Percentiles rank a stretch among this genome's conserved stretches.
phyloP scores from a whole-genome alignment of 2,329 filamentous ascomycete species.

The Berkeleyomyces basicola region DNA sequence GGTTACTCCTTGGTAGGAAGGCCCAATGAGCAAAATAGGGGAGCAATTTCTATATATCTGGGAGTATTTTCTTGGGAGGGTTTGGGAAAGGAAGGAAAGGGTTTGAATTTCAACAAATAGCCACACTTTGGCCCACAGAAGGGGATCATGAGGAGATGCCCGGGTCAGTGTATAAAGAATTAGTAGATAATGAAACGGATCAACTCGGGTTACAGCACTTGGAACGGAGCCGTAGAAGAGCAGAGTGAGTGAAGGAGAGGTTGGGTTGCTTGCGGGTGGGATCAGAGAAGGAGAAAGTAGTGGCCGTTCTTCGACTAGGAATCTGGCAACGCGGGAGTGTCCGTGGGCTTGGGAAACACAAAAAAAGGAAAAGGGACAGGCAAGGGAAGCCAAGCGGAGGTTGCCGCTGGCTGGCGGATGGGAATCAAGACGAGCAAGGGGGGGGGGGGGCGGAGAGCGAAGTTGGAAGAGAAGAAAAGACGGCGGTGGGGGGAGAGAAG shows the following conservation, averaged over 20 bases:
- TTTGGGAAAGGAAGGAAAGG: neutral
- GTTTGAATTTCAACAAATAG: conserved; percentile 8
- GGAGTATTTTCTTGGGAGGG: neutral
- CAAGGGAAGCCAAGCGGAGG: neutral
- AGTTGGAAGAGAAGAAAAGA: neutral
- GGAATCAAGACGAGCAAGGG: neutral
- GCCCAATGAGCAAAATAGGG: neutral
- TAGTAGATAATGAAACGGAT: conserved; percentile 6
- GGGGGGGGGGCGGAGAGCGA: neutral
- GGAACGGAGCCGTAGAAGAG: neutral
- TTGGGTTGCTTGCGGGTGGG: neutral
- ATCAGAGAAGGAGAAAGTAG: neutral
- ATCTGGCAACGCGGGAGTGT: neutral
- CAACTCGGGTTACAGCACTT: conserved; percentile 3
- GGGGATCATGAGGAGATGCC: neutral
- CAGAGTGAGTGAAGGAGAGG: neutral
- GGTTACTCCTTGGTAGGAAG: neutral
- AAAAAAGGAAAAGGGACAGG: neutral
- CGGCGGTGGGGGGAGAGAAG: neutral
- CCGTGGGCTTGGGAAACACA: neutral
- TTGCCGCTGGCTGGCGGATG: neutral
- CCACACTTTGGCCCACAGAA: conserved; percentile 2
- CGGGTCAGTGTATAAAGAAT: conserved; percentile 1
- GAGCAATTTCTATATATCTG: neutral
- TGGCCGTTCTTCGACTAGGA: neutral